phyloP scores from a whole-genome alignment of 495 filamentous ascomycete genomes.

The Cercophora newfieldiana region DNA sequence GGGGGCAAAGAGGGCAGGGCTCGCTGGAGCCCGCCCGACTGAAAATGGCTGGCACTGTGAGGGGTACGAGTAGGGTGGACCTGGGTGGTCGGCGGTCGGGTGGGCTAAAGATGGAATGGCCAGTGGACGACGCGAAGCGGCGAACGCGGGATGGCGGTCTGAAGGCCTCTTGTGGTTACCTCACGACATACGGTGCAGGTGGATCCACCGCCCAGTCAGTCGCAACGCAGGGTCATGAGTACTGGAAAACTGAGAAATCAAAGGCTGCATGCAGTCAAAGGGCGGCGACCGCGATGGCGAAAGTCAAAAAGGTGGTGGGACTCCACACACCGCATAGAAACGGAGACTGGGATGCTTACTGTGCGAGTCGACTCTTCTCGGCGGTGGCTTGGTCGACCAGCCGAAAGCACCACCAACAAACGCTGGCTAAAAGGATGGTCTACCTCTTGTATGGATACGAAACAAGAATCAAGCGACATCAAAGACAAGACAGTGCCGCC shows the following conservation, averaged over 20 bases:
- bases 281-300: constrained; percentile 1
- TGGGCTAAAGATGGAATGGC: constrained; percentile 14
- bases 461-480: background rate
- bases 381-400: background rate
- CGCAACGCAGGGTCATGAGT: background rate
- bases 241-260: constrained; percentile 2
- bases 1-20: constrained; percentile 2
- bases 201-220: background rate
- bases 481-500: background rate
- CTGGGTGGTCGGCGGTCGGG: too few species aligned
- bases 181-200: background rate
- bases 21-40: background rate
- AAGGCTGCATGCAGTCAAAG: background rate
- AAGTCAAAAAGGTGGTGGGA: background rate
- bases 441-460: background rate
- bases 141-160: constrained; percentile 11
- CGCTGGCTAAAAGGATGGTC: background rate
- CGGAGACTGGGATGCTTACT: background rate
- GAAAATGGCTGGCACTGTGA: constrained; percentile 13
- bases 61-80: too few species aligned
- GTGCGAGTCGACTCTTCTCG: background rate
- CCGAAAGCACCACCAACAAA: background rate
- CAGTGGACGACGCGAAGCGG: background rate
- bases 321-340: background rate
- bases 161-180: background rate